phyloP scores from a whole-genome alignment of 2,329 filamentous ascomycete species.

The Diaporthe australafricana region DNA sequence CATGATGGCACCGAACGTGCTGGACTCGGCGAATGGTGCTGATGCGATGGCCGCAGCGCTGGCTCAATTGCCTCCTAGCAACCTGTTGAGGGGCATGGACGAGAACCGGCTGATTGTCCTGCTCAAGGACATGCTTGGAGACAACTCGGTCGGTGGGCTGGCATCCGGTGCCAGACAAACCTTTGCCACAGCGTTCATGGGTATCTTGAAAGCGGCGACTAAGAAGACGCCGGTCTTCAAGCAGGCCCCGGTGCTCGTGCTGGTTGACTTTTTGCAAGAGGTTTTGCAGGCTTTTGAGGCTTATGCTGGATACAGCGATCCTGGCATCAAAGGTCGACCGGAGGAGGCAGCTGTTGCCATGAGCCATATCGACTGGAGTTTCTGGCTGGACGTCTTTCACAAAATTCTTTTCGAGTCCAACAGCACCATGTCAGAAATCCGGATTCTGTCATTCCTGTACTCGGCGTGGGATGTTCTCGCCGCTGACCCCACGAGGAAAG shows the following conservation, averaged over 20 bases:
- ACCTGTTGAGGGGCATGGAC: slow-evolving; percentile 84
- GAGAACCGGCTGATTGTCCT: slow-evolving; percentile 88
- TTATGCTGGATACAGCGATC: slow-evolving; percentile 53
- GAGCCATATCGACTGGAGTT: slow-evolving; percentile 78
- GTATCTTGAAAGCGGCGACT: slow-evolving; percentile 78
- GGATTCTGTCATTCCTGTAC: slow-evolving; percentile 85
- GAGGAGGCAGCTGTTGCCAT: slow-evolving; percentile 31
- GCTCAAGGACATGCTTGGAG: slow-evolving; percentile 80
- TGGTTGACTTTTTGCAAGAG: slow-evolving; percentile 94
- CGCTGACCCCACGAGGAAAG: slow-evolving; percentile 74
- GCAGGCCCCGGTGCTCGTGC: slow-evolving; percentile 84
- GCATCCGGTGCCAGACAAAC: slow-evolving; percentile 66
- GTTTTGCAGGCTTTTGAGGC: slow-evolving; percentile 72
- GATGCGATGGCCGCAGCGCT: slow-evolving; percentile 76
- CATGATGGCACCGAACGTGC: slow-evolving; percentile 54
- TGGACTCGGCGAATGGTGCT: slow-evolving; percentile 61
- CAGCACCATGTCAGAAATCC: slow-evolving; percentile 91
- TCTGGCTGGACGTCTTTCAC: slow-evolving; percentile 86
- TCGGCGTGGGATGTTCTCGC: slow-evolving; percentile 81
- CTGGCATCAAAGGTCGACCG: slow-evolving; percentile 10
- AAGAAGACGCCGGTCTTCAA: slow-evolving; percentile 83
- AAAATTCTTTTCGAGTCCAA: slow-evolving; percentile 80
- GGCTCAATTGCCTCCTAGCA: slow-evolving; percentile 70
- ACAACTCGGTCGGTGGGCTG: slow-evolving; percentile 51
- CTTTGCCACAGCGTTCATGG: slow-evolving; percentile 81